phyloP scores from a whole-genome alignment of 1,284 basidiomycete genomes.

The Ganoderma meredithae region DNA sequence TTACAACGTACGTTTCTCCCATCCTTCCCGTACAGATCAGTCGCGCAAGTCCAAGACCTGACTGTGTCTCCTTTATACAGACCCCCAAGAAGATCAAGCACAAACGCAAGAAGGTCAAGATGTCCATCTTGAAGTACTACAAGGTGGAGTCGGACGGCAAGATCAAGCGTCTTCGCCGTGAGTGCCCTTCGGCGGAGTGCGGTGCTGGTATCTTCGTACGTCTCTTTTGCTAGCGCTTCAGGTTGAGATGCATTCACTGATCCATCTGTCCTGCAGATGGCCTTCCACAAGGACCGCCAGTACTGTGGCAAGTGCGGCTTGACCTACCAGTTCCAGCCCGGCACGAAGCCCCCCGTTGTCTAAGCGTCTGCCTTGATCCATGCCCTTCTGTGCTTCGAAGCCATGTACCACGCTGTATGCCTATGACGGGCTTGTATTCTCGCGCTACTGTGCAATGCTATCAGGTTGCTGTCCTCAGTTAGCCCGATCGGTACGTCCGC shows the following conservation, averaged over 20 bases:
- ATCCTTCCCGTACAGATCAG: neutral
- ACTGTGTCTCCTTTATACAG: constrained; percentile 48
- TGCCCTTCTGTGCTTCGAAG: constrained; percentile 26
- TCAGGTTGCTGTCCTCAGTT: constrained; percentile 15
- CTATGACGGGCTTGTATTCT: constrained; percentile 32
- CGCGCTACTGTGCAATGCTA: constrained; percentile 27
- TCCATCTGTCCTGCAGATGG: constrained; percentile 65
- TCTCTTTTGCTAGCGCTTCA: constrained; percentile 24
- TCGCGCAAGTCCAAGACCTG: neutral
- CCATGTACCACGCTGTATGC: constrained; percentile 34
- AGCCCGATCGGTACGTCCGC: no score
- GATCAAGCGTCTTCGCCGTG: constrained; percentile 98
- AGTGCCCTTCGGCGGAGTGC: constrained; percentile 92
- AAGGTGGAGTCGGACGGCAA: constrained; percentile 99
- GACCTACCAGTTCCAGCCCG: constrained; percentile 89
- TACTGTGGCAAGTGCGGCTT: constrained; percentile 95
- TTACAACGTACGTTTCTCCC: constrained; percentile 75
- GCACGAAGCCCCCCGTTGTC: constrained; percentile 75
- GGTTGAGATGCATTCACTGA: neutral
- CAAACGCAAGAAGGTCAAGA: constrained; percentile 99
- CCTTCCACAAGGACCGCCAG: constrained; percentile 94
- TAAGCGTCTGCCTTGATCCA: constrained; percentile 44
- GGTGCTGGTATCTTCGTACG: constrained; percentile 95
- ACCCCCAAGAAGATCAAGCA: constrained; percentile 99
- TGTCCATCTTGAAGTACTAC: constrained; percentile 99